These are phyloP conservation scores for Annulohypoxylon stygium DNA, from an alignment of 495 filamentous ascomycete species.

Conservation along the genomic window DNA sequence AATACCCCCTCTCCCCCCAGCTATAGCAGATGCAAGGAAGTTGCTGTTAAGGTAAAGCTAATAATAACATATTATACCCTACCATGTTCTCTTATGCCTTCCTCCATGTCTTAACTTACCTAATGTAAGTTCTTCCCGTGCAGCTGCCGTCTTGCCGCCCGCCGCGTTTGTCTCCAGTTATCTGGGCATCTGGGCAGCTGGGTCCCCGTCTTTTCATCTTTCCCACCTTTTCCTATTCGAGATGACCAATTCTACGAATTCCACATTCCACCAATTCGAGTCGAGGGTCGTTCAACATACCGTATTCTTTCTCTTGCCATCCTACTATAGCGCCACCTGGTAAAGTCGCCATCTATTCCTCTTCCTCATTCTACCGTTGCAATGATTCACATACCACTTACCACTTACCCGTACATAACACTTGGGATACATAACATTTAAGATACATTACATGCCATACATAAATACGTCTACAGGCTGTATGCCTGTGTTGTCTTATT, in stretches of 20 bases:
- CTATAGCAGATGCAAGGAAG: neutral
- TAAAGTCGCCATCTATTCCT: constrained; percentile 29
- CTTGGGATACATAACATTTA: too few relatives aligned
- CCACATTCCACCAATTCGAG: neutral
- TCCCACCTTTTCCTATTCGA: neutral
- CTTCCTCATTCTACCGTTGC: constrained; percentile 23
- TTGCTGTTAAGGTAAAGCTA: constrained; percentile 13
- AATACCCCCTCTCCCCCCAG: too few relatives aligned
- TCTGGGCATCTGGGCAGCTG: constrained; percentile 33
- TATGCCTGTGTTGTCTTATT: constrained; percentile 14
- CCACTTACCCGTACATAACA: neutral
- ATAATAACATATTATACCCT: constrained; percentile 16
- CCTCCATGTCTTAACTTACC: constrained; percentile 21
- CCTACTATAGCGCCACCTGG: constrained; percentile 21
- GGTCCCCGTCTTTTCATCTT: neutral
- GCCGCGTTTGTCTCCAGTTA: constrained; percentile 26
- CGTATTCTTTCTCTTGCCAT: neutral
- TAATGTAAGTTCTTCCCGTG: constrained; percentile 32
- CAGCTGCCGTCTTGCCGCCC: constrained; percentile 21
- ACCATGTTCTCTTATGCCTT: neutral
- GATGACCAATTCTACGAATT: neutral
- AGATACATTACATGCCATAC: constrained; percentile 1
- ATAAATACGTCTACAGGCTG: constrained; percentile 28
- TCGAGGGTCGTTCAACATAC: neutral
- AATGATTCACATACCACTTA: constrained; percentile 17